phyloP scores from a whole-genome alignment of 495 filamentous ascomycete species.

The Physcia stellaris region DNA sequence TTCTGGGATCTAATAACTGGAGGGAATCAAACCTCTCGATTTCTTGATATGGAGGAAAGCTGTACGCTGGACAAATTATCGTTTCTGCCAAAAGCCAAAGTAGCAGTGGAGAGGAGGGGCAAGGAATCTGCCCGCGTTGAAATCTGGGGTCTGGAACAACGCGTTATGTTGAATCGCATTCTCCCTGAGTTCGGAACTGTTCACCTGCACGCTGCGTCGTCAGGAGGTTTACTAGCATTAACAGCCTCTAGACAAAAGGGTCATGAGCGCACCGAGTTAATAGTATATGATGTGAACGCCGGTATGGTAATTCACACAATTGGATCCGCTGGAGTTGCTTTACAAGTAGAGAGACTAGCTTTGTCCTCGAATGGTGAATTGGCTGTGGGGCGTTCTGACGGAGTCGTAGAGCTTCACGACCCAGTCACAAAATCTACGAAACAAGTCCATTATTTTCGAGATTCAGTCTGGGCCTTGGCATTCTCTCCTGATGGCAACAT shows the following conservation, averaged over 20 bases:
- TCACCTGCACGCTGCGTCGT: no score
- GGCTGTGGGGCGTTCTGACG: background rate
- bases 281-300: background rate
- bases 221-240: no score
- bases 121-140: background rate
- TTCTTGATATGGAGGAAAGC: background rate
- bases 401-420: background rate
- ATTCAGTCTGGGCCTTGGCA: background rate
- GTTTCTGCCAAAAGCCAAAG: background rate
- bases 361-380: background rate
- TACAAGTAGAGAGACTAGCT: background rate
- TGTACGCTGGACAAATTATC: background rate
- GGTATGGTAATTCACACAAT: background rate
- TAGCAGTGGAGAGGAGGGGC: background rate
- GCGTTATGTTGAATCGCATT: no score
- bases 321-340: background rate
- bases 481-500: background rate
- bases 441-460: background rate
- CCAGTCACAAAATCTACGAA: background rate
- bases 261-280: background rate
- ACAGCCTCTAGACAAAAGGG: background rate
- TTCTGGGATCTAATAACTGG: conserved; percentile 16
- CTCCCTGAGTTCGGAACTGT: no score
- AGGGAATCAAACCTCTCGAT: background rate
- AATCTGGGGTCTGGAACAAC: background rate